Percentiles rank a stretch among this genome's conserved stretches.
Evolutionary conservation across 371 early-diverging fungal species (phyloP).

Genomic region (Mucor ambiguus): DNA sequence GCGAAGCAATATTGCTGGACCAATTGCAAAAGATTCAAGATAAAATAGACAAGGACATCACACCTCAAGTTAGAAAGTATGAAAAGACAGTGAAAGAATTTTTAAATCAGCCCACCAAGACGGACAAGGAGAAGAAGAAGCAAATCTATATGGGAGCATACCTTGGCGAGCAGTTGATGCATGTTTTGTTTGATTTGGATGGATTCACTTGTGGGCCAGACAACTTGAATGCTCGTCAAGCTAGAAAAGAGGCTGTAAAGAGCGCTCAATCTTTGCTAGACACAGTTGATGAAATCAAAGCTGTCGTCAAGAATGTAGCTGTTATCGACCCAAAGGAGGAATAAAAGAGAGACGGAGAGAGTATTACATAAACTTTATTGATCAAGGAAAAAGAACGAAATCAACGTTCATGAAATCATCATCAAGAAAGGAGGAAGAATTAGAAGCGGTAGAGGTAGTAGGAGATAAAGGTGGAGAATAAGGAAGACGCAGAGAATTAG

Average conservation of each 20-base stretch:
- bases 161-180: constrained; percentile 30
- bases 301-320: constrained; percentile 17
- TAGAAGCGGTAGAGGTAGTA: not conserved
- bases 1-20: constrained; percentile 6
- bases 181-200: constrained; percentile 30
- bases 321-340: not conserved
- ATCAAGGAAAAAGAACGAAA: constrained; percentile 24
- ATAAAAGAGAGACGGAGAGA: not conserved
- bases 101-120: not conserved
- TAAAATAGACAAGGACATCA: constrained; percentile 13
- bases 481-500: not conserved
- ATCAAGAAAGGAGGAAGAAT: not conserved
- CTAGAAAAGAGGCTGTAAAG: constrained; percentile 24
- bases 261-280: constrained; percentile 24
- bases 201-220: constrained; percentile 18
- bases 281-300: constrained; percentile 31
- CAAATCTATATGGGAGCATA: constrained; percentile 25
- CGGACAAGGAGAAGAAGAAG: constrained; percentile 22
- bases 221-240: constrained; percentile 16
- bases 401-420: constrained; percentile 4
- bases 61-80: constrained; percentile 19
- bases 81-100: constrained; percentile 21
- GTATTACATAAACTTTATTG: not conserved
- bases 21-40: constrained; percentile 10
- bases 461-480: constrained; percentile 17